Percentiles rank a stretch among this genome's conserved stretches.
Evolutionary conservation across 306 rosid species (phyloP).

Genomic region (Quercus suber): DNA sequence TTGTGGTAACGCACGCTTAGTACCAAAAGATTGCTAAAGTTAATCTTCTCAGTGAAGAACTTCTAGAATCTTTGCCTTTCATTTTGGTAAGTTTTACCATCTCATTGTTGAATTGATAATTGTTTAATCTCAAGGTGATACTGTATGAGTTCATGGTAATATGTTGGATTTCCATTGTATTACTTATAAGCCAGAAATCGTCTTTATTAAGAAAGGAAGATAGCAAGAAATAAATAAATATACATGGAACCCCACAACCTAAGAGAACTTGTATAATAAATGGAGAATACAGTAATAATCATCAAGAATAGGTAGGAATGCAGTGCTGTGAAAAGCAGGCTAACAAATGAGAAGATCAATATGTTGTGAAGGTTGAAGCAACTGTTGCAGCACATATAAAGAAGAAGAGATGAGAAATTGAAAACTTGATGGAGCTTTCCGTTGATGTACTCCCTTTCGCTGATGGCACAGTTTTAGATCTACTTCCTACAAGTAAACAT

Average conservation of each 20-base stretch:
- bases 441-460: constrained; percentile 9
- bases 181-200: neutral
- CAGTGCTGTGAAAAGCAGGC: neutral
- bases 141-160: neutral
- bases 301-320: constrained; percentile 3
- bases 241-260: neutral
- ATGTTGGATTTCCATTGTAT: neutral
- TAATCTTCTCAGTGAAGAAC: neutral
- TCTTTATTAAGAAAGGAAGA: constrained; percentile 28
- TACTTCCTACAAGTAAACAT: constrained; percentile 43
- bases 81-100: neutral
- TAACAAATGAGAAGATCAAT: constrained; percentile 24
- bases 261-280: constrained; percentile 8
- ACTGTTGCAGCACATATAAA: constrained; percentile 45
- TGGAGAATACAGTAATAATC: constrained; percentile 8
- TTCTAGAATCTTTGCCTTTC: neutral
- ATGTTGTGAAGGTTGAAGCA: constrained; percentile 32
- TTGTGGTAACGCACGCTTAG: neutral
- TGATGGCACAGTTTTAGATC: constrained; percentile 64
- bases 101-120: neutral
- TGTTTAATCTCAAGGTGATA: neutral
- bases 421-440: constrained; percentile 49
- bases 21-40: neutral
- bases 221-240: constrained; percentile 20
- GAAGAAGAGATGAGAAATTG: constrained; percentile 43